phyloP scores from a whole-genome alignment of 768 basidiomycete genomes.

The Serendipita indica region DNA sequence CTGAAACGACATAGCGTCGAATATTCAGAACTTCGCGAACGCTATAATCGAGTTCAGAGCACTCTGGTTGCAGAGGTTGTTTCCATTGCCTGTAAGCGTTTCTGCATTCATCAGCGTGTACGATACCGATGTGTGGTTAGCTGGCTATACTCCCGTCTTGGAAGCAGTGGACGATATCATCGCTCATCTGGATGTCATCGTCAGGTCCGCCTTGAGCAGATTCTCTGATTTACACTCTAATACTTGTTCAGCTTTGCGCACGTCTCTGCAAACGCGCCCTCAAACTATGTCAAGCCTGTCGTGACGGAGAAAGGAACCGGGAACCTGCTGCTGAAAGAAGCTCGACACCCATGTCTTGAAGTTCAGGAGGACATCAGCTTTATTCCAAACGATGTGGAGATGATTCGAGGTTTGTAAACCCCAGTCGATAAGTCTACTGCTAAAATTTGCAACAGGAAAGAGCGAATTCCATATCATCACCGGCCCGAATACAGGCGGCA shows the following conservation, averaged over 20 bases:
- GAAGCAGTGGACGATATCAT: conserved; percentile 71
- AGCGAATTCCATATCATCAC: conserved; percentile 96
- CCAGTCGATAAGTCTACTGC: not conserved
- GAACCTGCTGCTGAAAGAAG: conserved; percentile 64
- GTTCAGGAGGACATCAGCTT: conserved; percentile 91
- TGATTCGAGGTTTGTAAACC: conserved; percentile 62
- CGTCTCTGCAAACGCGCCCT: conserved; percentile 74
- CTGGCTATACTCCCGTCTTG: conserved; percentile 80
- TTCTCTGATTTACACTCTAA: conserved; percentile 10
- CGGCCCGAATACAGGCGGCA: conserved; percentile 98
- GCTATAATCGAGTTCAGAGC: conserved; percentile 63
- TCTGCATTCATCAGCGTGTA: not conserved
- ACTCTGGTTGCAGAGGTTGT: conserved; percentile 86
- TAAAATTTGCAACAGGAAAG: conserved; percentile 31
- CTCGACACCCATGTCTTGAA: conserved; percentile 92
- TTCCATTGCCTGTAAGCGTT: conserved; percentile 62
- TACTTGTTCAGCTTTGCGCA: conserved; percentile 59
- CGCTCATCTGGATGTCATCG: conserved; percentile 81
- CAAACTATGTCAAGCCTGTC: conserved; percentile 76
- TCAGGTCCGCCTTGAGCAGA: conserved; percentile 40
- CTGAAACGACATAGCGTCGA: conserved; percentile 61
- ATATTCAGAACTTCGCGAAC: conserved; percentile 47
- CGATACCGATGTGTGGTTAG: conserved; percentile 30
- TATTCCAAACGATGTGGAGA: conserved; percentile 89
- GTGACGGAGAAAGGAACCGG: conserved; percentile 69